Percentiles rank a stretch among this genome's conserved stretches.
Evolutionary conservation across 2,329 filamentous ascomycete species (phyloP).

Genomic region (Colletotrichum sublineola): DNA sequence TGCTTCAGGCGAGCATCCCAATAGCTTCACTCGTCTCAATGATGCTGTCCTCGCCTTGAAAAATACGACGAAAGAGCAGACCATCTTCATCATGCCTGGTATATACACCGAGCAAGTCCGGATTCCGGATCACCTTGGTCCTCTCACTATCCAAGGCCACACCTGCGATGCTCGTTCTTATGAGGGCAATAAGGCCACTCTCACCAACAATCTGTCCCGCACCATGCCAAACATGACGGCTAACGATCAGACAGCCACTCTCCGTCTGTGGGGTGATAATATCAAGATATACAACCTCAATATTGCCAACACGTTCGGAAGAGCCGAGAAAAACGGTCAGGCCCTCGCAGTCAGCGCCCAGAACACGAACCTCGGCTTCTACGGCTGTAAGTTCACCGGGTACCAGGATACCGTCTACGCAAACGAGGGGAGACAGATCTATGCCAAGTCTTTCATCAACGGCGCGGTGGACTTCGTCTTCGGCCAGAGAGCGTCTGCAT

Average conservation of each 20-base stretch:
- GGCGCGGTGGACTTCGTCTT: constrained; percentile 73
- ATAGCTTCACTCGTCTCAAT: constrained; percentile 33
- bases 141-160: constrained; percentile 67
- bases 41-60: constrained; percentile 41
- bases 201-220: constrained; percentile 48
- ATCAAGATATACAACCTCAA: constrained; percentile 62
- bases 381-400: constrained; percentile 65
- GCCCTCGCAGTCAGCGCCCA: constrained; percentile 67
- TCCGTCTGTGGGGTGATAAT: constrained; percentile 67
- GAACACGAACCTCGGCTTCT: constrained; percentile 55
- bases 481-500: constrained; percentile 64
- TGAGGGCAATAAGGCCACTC: constrained; percentile 62
- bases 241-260: constrained; percentile 59
- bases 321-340: constrained; percentile 63
- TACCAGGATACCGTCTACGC: constrained; percentile 70
- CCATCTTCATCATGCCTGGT: constrained; percentile 69
- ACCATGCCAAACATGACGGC: constrained; percentile 55
- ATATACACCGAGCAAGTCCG: constrained; percentile 59
- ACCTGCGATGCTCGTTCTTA: constrained; percentile 62
- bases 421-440: constrained; percentile 66
- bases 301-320: constrained; percentile 61
- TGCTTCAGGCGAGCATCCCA: constrained; percentile 19
- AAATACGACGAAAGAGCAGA: constrained; percentile 46
- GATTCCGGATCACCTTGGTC: constrained; percentile 25
- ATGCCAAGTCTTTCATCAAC: constrained; percentile 65